Evolutionary conservation across 441 rosid genomes (phyloP).

Genomic region (Flueggea neowawraea): DNA sequence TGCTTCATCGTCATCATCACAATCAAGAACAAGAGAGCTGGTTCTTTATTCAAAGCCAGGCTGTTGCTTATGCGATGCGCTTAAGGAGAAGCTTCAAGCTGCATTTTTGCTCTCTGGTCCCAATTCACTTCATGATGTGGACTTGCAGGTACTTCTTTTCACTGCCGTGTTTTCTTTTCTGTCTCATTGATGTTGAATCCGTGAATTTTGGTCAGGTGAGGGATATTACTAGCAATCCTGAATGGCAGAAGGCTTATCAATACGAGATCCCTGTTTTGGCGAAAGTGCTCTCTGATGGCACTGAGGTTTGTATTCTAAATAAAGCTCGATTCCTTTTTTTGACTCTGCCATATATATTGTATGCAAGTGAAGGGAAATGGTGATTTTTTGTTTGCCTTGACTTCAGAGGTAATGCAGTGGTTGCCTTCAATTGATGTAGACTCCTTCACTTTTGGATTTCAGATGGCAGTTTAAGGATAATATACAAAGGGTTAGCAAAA

Average conservation of each 20-base stretch:
- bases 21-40: slow-evolving; percentile 34
- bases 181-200: no score
- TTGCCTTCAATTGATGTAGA: no score
- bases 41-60: slow-evolving; percentile 85
- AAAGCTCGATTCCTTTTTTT: background rate
- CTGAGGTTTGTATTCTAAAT: slow-evolving; percentile 40
- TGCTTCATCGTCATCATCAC: slow-evolving; percentile 15
- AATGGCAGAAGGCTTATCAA: slow-evolving; percentile 81
- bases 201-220: slow-evolving; percentile 33
- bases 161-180: background rate
- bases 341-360: background rate
- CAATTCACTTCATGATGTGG: slow-evolving; percentile 60
- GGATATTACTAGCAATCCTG: slow-evolving; percentile 76
- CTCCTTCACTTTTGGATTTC: no score
- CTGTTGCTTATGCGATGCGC: slow-evolving; percentile 93
- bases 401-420: no score
- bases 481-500: no score
- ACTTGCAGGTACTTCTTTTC: slow-evolving; percentile 42
- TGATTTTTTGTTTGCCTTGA: no score
- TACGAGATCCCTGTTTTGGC: slow-evolving; percentile 85
- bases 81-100: slow-evolving; percentile 84
- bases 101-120: slow-evolving; percentile 68
- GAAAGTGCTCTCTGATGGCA: slow-evolving; percentile 60
- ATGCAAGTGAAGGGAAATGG: no score
- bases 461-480: no score